Conservation (phyloP, 1,284 basidiomycete genomes). For the Boletus putidus region DNA sequence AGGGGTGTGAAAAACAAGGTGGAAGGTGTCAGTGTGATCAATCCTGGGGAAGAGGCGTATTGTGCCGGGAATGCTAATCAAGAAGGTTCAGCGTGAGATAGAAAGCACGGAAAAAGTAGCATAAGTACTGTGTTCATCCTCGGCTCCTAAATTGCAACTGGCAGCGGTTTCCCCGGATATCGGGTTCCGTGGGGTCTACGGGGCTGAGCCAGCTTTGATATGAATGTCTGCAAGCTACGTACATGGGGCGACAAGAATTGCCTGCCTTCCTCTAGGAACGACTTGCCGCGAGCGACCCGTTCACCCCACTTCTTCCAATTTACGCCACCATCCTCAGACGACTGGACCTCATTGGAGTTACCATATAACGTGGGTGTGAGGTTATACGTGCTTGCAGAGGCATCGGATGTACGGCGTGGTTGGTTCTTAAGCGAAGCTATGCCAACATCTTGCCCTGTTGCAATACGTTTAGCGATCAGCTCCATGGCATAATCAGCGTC, state of each 20-base stretch:
- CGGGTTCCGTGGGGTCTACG: constrained; percentile 12
- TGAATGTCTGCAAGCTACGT: constrained; percentile 14
- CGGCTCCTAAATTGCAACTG: neutral
- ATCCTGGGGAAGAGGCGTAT: constrained; percentile 52
- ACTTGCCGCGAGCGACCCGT: constrained; percentile 48
- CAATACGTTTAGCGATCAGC: constrained; percentile 59
- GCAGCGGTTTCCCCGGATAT: neutral
- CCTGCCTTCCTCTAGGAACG: constrained; percentile 45
- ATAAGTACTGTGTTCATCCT: constrained; percentile 43
- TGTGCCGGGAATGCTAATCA: constrained; percentile 61
- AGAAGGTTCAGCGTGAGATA: neutral
- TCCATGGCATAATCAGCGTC: constrained; percentile 70
- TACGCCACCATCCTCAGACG: constrained; percentile 26
- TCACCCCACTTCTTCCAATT: constrained; percentile 59
- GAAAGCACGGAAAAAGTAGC: constrained; percentile 21
- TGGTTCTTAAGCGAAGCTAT: constrained; percentile 27
- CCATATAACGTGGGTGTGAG: constrained; percentile 5
- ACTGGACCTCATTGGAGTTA: constrained; percentile 8
- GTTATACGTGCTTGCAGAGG: constrained; percentile 14
- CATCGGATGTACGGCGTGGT: constrained; percentile 3
- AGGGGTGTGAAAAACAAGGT: constrained; percentile 57
- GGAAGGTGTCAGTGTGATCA: constrained; percentile 55
- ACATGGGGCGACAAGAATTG: constrained; percentile 43
- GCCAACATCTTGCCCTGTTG: constrained; percentile 50
- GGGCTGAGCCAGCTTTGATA: constrained; percentile 8